phyloP scores from a whole-genome alignment of 2,329 filamentous ascomycete species.

The Fusarium torulosum region DNA sequence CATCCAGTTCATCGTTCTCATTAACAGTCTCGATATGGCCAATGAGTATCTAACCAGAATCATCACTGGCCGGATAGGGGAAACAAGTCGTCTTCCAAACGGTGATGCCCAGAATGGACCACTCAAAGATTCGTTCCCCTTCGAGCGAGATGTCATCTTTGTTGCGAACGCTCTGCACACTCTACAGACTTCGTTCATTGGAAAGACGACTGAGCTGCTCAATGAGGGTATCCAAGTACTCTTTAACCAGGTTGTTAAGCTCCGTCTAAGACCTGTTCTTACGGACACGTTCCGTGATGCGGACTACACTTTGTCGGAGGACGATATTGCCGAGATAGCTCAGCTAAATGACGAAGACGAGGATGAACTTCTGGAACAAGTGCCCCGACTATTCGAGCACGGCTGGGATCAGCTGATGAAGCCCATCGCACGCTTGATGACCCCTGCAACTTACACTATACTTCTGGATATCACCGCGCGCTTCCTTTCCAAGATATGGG shows the following conservation, averaged over 20 bases:
- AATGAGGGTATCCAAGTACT: slow-evolving; percentile 87
- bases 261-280: slow-evolving; percentile 85
- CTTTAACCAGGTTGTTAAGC: slow-evolving; percentile 88
- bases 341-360: slow-evolving; percentile 67
- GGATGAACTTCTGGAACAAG: slow-evolving; percentile 71
- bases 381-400: slow-evolving; percentile 82
- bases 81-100: slow-evolving; percentile 55
- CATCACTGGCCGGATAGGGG: slow-evolving; percentile 74
- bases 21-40: slow-evolving; percentile 95
- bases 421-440: slow-evolving; percentile 87
- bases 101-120: slow-evolving; percentile 55
- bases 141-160: slow-evolving; percentile 78
- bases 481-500: slow-evolving; percentile 82
- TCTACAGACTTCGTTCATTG: slow-evolving; percentile 78
- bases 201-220: slow-evolving; percentile 84
- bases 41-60: slow-evolving; percentile 93
- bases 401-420: slow-evolving; percentile 89
- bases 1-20: slow-evolving; percentile 88
- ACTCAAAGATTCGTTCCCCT: slow-evolving; percentile 79
- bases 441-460: slow-evolving; percentile 78
- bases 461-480: slow-evolving; percentile 79
- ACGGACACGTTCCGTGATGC: slow-evolving; percentile 91
- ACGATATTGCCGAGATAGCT: slow-evolving; percentile 69
- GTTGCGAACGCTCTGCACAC: slow-evolving; percentile 76
- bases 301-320: slow-evolving; percentile 80